Base-by-base conservation (phyloP, 78 protist species). In the Dictyostelium firmibasis region DNA sequence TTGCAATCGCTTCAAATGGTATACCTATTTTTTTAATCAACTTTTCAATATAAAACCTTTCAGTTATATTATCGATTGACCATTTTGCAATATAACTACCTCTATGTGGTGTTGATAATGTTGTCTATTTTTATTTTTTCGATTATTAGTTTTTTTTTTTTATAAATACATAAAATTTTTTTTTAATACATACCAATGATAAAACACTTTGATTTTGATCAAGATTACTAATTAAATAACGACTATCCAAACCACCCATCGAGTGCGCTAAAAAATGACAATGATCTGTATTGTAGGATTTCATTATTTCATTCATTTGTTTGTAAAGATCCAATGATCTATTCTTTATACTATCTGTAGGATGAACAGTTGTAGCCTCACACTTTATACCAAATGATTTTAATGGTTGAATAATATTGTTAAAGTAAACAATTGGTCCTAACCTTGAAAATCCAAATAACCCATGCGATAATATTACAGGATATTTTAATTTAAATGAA, bases 71-170 rank as follows among this genome's bases (percentile, higher is more conserved):
- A 0, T 62, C 20, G 1, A 33, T 50, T 31, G 83, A n/a, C 94
- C 94, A 89, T 36, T 81, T 72, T 5, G 94, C 86, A 14, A 89
- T 89, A 31, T 89, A 78, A 10, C 83, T 69, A 3, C 94, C 94
- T 69, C 87, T 89, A 47, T 89, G 94, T 33, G 94, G 94, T 81
- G 94, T 89, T 16, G 84, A 60, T 16, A 89, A 27, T 67, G 94
- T 89, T 33, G 94, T 78, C 92, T 85, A 43, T 31, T 69, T 14
- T 47, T 44, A 8, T 47, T 16, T 81, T 50, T 3, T 41, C 16
- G 14, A n/a, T 82, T 9, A 29, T 60, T 11, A 3, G 57, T 13
- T 50, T n/a, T 20, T 47, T 36, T n/a, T 79, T 36, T 3, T 43
- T 13, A 10, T 11, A n/a, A 74, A 13, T 10, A 74, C 1, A 74